Percentiles rank a stretch among this genome's conserved stretches.
Evolutionary conservation across 306 rosid genomes (phyloP).

Genomic region (Clitoria ternatea): DNA sequence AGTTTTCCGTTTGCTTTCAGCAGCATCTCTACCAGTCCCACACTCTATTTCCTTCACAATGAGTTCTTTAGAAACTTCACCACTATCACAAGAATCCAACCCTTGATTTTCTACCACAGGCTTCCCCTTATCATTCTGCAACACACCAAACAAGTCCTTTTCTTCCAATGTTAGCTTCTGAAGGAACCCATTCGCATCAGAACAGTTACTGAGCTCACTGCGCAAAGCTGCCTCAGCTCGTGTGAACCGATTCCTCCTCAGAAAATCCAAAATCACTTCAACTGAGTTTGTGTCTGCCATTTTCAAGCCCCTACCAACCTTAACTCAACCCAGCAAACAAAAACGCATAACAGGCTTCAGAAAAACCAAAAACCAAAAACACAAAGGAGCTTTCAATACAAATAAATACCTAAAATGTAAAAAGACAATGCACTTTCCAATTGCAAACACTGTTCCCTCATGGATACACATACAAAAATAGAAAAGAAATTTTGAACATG

Average conservation of each 20-base stretch:
- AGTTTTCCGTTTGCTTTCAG: slow-evolving; percentile 66
- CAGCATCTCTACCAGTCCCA: slow-evolving; percentile 62
- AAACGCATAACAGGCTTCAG: slow-evolving; percentile 24
- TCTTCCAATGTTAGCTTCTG: slow-evolving; percentile 72
- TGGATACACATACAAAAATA: background rate
- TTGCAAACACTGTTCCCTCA: slow-evolving; percentile 11
- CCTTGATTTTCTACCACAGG: slow-evolving; percentile 45
- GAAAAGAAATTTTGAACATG: background rate
- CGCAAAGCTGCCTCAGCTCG: slow-evolving; percentile 95
- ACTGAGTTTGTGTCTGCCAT: slow-evolving; percentile 80
- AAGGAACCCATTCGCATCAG: slow-evolving; percentile 68
- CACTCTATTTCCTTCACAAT: slow-evolving; percentile 95
- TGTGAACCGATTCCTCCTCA: slow-evolving; percentile 67
- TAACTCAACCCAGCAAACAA: slow-evolving; percentile 24
- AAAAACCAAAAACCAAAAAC: background rate
- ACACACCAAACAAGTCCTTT: slow-evolving; percentile 30
- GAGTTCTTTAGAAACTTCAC: slow-evolving; percentile 70
- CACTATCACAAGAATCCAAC: slow-evolving; percentile 33
- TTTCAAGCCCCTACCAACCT: slow-evolving; percentile 47
- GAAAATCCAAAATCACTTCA: slow-evolving; percentile 79
- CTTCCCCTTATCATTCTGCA: slow-evolving; percentile 59
- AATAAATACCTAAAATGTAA: background rate
- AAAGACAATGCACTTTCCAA: slow-evolving; percentile 1
- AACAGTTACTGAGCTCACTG: slow-evolving; percentile 64
- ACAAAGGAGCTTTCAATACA: slow-evolving; percentile 31